Base-by-base conservation (phyloP, 83 land plant genomes). In the Thuja plicata region DNA sequence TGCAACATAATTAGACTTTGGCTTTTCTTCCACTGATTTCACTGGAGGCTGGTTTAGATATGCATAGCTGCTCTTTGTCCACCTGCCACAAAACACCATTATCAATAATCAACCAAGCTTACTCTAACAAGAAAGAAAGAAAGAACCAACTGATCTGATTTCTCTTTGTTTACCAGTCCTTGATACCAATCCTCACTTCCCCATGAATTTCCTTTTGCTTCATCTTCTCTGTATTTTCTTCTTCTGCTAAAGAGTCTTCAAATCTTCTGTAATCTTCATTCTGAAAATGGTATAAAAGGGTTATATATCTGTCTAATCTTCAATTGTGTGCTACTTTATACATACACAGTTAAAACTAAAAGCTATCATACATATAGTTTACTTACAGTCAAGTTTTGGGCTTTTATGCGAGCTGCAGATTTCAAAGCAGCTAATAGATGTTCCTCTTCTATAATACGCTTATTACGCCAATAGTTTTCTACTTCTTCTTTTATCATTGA, bases 11-110 rank as follows among this genome's bases (percentile, higher is more conserved):
- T 11, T 82, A 3, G n/a, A 45, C 50, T 82, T 82, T 82, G 85
- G 85, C 50, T 45, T 82, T 82, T 43, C 32, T 24, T 45, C 54
- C 34, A 27, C n/a, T 41, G 85, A 24, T 45, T 43, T 82, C 85
- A 82, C 12, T 2, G 85, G 85, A 0, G 85, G 85, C 11, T 82
- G 85, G 32, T 82, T 82, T 45, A 82, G 24, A 82, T 82, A 82
- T 45, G 85, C 85, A n/a, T 82, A 82, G 85, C 32, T 82, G 52
- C 85, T 82, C 13, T 82, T 82, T 38, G 85, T 83, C 85, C 85
- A 83, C 85, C 85, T 83, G 85, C 34, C 37, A 74, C 15, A 74
- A 13, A 32, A 8, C 78, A 74, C 9, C 38, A 74, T 11, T 10
- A 3, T 30, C 12, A 83, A 41, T 1, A 80, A 40, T 38, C 43